phyloP scores from a whole-genome alignment of 495 filamentous ascomycete genomes.

The Penicillium paxilli region DNA sequence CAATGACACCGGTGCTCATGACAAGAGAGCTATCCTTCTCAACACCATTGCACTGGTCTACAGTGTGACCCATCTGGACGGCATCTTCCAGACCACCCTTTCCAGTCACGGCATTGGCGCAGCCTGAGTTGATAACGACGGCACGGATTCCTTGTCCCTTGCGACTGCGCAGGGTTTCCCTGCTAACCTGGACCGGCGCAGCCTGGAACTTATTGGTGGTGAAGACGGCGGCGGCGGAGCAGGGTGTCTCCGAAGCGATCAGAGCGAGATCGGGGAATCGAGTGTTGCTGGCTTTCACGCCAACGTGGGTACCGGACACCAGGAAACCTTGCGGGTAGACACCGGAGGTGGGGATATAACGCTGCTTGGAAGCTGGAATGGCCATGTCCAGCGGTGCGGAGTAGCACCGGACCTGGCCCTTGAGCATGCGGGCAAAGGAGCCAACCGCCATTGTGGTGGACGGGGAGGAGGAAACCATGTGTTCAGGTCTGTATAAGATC shows the following conservation, averaged over 20 bases:
- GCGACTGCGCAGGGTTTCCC: constrained; percentile 63
- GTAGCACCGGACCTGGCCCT: constrained; percentile 53
- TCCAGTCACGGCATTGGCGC: constrained; percentile 96
- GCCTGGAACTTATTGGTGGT: constrained; percentile 99
- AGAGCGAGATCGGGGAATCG: constrained; percentile 87
- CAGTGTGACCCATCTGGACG: constrained; percentile 71
- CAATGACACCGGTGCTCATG: constrained; percentile 98
- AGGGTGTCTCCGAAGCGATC: constrained; percentile 82
- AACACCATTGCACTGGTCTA: constrained; percentile 68
- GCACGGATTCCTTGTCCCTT: constrained; percentile 71
- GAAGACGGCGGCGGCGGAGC: constrained; percentile 91
- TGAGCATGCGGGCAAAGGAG: constrained; percentile 40
- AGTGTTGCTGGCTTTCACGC: constrained; percentile 90
- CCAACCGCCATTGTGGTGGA: constrained; percentile 34
- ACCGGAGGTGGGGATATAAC: constrained; percentile 83
- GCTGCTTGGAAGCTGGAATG: constrained; percentile 73
- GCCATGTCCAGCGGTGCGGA: constrained; percentile 61
- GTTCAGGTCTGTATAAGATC: background rate
- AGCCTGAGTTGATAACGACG: constrained; percentile 92
- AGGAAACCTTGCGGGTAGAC: constrained; percentile 89
- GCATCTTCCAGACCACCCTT: constrained; percentile 91
- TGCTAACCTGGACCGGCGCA: constrained; percentile 85
- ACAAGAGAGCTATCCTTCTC: constrained; percentile 73
- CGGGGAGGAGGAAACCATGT: constrained; percentile 32
- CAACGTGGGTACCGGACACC: constrained; percentile 84